Base-by-base conservation (phyloP, 2,329 filamentous ascomycete genomes). In the Diaporthe sp. region DNA sequence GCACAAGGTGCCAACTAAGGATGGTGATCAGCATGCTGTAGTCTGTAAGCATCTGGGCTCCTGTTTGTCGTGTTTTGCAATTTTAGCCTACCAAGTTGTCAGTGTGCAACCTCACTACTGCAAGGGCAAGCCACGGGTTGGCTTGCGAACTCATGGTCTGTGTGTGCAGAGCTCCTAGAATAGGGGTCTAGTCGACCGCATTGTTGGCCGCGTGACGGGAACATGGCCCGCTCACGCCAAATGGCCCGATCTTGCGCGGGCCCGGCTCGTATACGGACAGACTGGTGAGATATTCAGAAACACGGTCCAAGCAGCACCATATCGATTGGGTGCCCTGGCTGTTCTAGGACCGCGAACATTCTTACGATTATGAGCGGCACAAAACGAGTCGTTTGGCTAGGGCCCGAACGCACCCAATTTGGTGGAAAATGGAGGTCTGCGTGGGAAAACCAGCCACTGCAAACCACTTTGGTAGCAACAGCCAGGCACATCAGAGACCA, bases 91-190 rank as follows among this genome's bases (percentile, higher is more conserved):
- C 65, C 65, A 68, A 68, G 22, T 70, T 55, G 12, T 70, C 8
- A 55, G 13, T 70, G 65, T 70, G 65, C 49, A 55, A 70, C 65
- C 49, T 55, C 34, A 42, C 65, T 70, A 70, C 65, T 70, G 65
- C 65, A 70, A 70, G 65, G 65, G 49, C 49, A 53, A 55, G 65
- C 65, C 65, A 51, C 42, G n/a, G 49, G 28, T 42, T 55, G 34
- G 34, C n/a, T 70, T 70, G 65, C 65, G 65, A 70, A 55, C 65
- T 37, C 65, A 70, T 70, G 65, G 65, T 70, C 65, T 70, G 65
- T 55, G 65, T 70, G 34, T 55, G 65, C 63, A 68, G 44, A 20
- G 44, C 63, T 22, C 31, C 22, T 39, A 20, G 49, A 68, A 51
- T 51, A 68, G 31, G 44, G 63, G 63, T 68, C 47, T 68, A 20